A percentile compares a stretch with the other conserved stretches of the same genome.
phyloP scores from a whole-genome alignment of 345 rosid genomes.

The Clarkia xantiana region DNA sequence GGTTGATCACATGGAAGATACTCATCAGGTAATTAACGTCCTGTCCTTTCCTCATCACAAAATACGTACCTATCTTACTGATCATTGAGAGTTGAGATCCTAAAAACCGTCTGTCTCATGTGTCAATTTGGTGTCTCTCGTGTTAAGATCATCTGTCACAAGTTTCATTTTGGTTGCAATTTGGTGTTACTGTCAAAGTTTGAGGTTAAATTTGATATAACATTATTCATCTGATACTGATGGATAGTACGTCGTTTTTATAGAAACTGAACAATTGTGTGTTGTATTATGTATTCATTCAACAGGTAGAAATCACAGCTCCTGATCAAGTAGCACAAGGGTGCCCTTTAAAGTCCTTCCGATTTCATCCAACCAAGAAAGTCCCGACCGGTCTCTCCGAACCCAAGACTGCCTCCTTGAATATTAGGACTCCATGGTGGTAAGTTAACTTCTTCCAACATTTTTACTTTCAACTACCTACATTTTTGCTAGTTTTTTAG shows the following conservation, averaged over 20 bases:
- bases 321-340: slow-evolving; percentile 34
- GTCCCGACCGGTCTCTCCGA: slow-evolving; percentile 21
- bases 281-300: not conserved
- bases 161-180: not conserved
- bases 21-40: slow-evolving; percentile 53
- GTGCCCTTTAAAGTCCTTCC: slow-evolving; percentile 59
- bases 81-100: no score
- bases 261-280: not conserved
- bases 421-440: slow-evolving; percentile 84
- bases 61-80: no score
- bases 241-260: no score
- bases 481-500: no score
- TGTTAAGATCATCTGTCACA: not conserved
- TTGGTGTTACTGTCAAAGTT: no score
- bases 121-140: no score
- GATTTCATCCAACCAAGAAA: slow-evolving; percentile 41
- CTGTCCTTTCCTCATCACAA: no score
- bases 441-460: slow-evolving; percentile 7
- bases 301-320: slow-evolving; percentile 45
- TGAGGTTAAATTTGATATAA: no score
- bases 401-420: slow-evolving; percentile 28
- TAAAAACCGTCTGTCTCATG: no score
- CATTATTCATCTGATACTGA: no score
- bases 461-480: no score
- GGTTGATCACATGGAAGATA: slow-evolving; percentile 74